Percentiles rank a stretch among this genome's conserved stretches.
Conservation (phyloP, 352 stramenopile species). For the Phytophthora cajani region DNA sequence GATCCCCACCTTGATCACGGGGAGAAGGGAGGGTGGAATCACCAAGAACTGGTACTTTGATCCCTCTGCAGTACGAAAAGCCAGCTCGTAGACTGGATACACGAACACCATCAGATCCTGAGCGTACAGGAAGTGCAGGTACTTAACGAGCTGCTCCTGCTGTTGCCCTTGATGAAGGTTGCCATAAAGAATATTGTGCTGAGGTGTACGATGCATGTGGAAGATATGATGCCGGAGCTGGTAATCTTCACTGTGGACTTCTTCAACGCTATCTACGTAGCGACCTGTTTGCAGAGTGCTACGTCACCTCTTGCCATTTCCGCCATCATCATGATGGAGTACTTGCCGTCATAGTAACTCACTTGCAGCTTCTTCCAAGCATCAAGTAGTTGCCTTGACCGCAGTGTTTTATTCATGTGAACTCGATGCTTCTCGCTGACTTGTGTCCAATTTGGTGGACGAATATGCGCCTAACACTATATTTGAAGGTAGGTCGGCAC, state of each 20-base stretch:
- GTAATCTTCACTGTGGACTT: neutral
- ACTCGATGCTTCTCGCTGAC: no score
- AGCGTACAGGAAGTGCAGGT: conserved; percentile 19
- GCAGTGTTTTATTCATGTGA: neutral
- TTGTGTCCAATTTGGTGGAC: no score
- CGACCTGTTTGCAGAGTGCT: neutral
- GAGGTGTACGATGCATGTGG: neutral
- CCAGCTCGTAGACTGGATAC: conserved; percentile 28
- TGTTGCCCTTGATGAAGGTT: neutral
- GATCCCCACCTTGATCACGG: neutral
- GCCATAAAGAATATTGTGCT: neutral
- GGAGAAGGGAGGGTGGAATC: neutral
- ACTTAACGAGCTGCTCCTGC: conserved; percentile 11
- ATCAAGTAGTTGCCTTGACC: neutral
- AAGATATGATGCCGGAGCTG: neutral
- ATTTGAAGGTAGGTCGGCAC: no score
- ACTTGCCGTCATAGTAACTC: neutral
- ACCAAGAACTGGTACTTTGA: conserved; percentile 17
- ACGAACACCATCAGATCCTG: conserved; percentile 25
- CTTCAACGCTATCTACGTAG: neutral
- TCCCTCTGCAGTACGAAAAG: conserved; percentile 11
- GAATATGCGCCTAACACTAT: no score
- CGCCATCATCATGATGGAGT: neutral
- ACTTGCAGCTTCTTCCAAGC: neutral
- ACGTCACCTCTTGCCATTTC: neutral